Conservation (phyloP, 2,329 filamentous ascomycete species). For the Curvularia lunata region DNA sequence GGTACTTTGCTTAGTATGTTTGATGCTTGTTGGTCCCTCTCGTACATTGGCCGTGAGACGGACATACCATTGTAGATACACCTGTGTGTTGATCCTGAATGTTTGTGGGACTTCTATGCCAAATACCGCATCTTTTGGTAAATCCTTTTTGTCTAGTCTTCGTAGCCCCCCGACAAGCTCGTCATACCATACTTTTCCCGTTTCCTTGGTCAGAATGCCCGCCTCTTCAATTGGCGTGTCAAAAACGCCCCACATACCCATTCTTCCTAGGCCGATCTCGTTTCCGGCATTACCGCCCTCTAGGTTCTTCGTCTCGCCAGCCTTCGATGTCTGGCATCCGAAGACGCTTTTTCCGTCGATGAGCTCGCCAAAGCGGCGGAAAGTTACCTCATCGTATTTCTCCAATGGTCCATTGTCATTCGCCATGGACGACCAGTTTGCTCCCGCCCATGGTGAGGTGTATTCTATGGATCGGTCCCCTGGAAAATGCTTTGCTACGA, state of each 20-base stretch:
- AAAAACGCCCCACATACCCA: slow-evolving; percentile 40
- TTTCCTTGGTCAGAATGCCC: slow-evolving; percentile 45
- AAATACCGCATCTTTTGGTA: slow-evolving; percentile 48
- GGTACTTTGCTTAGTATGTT: not conserved
- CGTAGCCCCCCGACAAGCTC: slow-evolving; percentile 49
- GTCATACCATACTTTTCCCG: slow-evolving; percentile 53
- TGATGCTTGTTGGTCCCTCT: not conserved
- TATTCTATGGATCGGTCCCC: slow-evolving; percentile 94
- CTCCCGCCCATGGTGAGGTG: slow-evolving; percentile 86
- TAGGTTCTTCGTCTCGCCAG: slow-evolving; percentile 16
- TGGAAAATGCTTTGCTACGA: slow-evolving; percentile 88
- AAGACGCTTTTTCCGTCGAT: slow-evolving; percentile 33
- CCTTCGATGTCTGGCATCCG: slow-evolving; percentile 20
- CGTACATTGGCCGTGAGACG: not conserved
- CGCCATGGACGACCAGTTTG: slow-evolving; percentile 71
- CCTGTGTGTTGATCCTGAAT: slow-evolving; percentile 50
- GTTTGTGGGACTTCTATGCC: slow-evolving; percentile 46
- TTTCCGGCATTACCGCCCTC: slow-evolving; percentile 12
- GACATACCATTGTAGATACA: slow-evolving; percentile 47
- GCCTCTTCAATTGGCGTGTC: slow-evolving; percentile 42
- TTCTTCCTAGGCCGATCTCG: slow-evolving; percentile 35
- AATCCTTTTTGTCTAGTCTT: slow-evolving; percentile 32
- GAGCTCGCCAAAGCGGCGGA: slow-evolving; percentile 36
- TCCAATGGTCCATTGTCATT: slow-evolving; percentile 43
- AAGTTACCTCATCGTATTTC: slow-evolving; percentile 42